Base-by-base conservation (phyloP, 1,139 yeast genomes). In the Sugiyamaella japonica region DNA sequence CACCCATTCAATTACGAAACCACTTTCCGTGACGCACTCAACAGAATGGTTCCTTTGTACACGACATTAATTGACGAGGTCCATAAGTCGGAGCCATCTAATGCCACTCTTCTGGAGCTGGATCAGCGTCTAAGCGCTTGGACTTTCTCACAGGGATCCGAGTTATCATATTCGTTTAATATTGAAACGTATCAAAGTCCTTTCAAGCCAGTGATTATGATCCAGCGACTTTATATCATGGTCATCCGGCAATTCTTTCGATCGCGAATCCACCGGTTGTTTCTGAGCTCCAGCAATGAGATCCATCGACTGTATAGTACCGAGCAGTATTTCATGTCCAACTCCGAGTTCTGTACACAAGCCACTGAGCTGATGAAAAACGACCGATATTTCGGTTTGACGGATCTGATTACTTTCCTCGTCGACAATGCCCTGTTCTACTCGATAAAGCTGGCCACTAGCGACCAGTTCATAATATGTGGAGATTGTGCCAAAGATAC, bases 351-450 rank as follows among this genome's bases (percentile, higher is more conserved):
- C 36, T 48, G 57, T 47, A 43, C 25, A 13, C 44, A 40, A 13
- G 57, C 55, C 3, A 46, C 50, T 31, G 43, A 53, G 17, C 37
- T 54, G 28, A 44, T 53, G 38, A 42, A 53, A 37, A 28, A 47
- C 6, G 50, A 58, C 20, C 50, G 45, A 48, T 52, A 44, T 4
- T 42, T 58, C 15, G 56, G 54, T 2, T 41, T 55, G 12, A 52
- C 48, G 25, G 63, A 58, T 20, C 15, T 61, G 39, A 54, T 55
- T 12, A 53, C 56, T 10, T 58, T 61, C 41, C 36, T 55, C 17
- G 61, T 61, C 6, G 63, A 61, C 43, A 55, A 58, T 38, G 56
- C 60, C 1, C 56, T 61, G 7, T 61, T 55, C 47, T 58, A 58
- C 39, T 50, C 61, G 32, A 54, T 60, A 48, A 49, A 57, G 50